phyloP scores from a whole-genome alignment of 441 rosid genomes.

The Biscutella laevigata region DNA sequence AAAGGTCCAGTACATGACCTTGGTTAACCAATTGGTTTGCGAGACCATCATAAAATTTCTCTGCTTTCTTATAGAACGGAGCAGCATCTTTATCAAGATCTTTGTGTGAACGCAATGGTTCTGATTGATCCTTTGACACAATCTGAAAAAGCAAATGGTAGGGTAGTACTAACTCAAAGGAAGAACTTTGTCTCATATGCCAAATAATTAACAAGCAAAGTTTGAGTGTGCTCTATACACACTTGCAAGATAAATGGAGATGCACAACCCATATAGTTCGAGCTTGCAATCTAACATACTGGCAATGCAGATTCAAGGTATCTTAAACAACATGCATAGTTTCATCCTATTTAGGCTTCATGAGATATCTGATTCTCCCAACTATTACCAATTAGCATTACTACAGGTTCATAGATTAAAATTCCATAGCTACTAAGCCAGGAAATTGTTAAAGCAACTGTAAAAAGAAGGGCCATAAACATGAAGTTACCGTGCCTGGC shows the following conservation, averaged over 20 bases:
- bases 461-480: conserved; percentile 11
- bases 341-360: not conserved
- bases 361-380: too few relatives aligned
- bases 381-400: too few relatives aligned
- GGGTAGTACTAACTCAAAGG: conserved; percentile 11
- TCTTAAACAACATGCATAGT: not conserved
- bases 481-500: conserved; percentile 82
- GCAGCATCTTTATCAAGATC: conserved; percentile 99
- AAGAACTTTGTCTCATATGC: not conserved
- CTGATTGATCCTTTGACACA: conserved; percentile 88
- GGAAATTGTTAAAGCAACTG: too few relatives aligned
- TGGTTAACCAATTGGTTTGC: conserved; percentile 93
- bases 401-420: too few relatives aligned
- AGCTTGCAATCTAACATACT: conserved; percentile 6
- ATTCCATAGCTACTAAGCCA: too few relatives aligned
- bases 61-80: conserved; percentile 91
- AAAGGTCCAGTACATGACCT: conserved; percentile 95
- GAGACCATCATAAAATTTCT: conserved; percentile 77
- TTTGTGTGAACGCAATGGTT: conserved; percentile 98
- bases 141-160: conserved; percentile 62
- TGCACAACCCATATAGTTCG: too few relatives aligned
- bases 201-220: not conserved
- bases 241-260: too few relatives aligned
- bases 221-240: too few relatives aligned
- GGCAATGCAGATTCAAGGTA: not conserved